phyloP scores from a whole-genome alignment of 139 green algal genomes.

The Picochlorum sp. region DNA sequence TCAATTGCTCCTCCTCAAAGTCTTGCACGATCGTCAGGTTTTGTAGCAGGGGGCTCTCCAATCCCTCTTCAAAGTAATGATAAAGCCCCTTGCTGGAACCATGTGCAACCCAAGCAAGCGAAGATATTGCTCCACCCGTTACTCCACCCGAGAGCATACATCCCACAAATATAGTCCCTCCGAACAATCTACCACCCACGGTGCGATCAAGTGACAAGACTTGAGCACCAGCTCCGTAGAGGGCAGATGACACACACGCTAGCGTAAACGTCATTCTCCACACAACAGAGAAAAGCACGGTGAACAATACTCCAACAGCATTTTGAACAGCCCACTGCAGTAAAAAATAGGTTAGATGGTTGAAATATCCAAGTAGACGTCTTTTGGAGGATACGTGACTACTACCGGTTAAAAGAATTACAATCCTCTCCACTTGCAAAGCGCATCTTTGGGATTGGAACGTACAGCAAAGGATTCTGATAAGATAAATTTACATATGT shows the following conservation, averaged over 20 bases:
- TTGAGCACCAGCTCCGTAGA: slow-evolving; percentile 12
- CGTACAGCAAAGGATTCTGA: slow-evolving; percentile 14
- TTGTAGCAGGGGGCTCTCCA: background rate
- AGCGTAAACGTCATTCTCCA: slow-evolving; percentile 4
- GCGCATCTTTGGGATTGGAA: background rate
- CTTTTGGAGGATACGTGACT: no score
- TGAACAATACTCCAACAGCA: slow-evolving; percentile 12
- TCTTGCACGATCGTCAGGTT: background rate
- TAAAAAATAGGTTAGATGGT: background rate
- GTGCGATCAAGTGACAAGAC: slow-evolving; percentile 18
- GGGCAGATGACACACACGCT: slow-evolving; percentile 3
- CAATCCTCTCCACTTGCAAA: no score
- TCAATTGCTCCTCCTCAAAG: background rate
- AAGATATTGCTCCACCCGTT: background rate
- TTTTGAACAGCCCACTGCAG: slow-evolving; percentile 20
- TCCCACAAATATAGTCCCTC: slow-evolving; percentile 10
- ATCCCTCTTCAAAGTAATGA: background rate
- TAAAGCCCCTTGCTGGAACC: background rate
- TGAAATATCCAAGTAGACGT: background rate
- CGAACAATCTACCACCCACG: slow-evolving; percentile 13
- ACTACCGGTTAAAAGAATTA: no score
- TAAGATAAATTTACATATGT: background rate
- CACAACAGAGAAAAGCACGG: slow-evolving; percentile 9
- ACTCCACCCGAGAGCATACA: slow-evolving; percentile 8
- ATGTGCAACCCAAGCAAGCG: slow-evolving; percentile 20